Base-by-base conservation (phyloP, 2,329 filamentous ascomycete species). In the Amauroascus niger region DNA sequence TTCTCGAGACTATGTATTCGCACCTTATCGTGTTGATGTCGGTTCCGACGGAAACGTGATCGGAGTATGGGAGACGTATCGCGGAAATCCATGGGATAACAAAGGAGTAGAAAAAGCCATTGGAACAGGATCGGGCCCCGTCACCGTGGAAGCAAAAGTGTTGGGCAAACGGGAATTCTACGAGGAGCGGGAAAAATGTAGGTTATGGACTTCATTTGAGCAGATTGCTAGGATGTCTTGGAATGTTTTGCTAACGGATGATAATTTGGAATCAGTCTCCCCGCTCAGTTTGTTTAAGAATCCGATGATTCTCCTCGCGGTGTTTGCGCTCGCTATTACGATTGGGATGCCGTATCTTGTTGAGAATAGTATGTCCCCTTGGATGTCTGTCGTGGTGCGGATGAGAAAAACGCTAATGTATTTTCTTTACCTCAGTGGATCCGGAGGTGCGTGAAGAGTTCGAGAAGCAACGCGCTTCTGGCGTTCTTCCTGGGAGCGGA, bases 391-490 rank as follows among this genome's bases (percentile, higher is more conserved):
- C 6, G 16, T 48, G 5, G 1, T 16, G 8, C 8, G 16, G 14
- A 24, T 26, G 6, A 5, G 22, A 16, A 11, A n/a, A 37, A 11
- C 14, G 16, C 47, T 54, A 37, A 49, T n/a, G 26, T 14, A 20
- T n/a, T 26, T 43, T 6, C 9, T 20, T 6, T 11, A 8, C 18
- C 22, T 44, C 64, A 96, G 90, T 98, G 90, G 93, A 97, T 67
- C 88, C 88, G n/a, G 93, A 98, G 70, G 86, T 88, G 73, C 84
- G 84, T 63, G 88, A 87, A 63, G 93, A 97, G 68, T 95, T 93
- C 67, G 89, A 96, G 68, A 87, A 88, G 64, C 84, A 88, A 65
- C 88, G 93, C 69, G 88, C 89, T 72, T 80, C 81, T 58, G 83
- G 81, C 60, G 81, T 86, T 1, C 75, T 90, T 60, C 78, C 76